Evolutionary conservation across 331 rosid species (phyloP).

Genomic region (Quercus phellos): DNA sequence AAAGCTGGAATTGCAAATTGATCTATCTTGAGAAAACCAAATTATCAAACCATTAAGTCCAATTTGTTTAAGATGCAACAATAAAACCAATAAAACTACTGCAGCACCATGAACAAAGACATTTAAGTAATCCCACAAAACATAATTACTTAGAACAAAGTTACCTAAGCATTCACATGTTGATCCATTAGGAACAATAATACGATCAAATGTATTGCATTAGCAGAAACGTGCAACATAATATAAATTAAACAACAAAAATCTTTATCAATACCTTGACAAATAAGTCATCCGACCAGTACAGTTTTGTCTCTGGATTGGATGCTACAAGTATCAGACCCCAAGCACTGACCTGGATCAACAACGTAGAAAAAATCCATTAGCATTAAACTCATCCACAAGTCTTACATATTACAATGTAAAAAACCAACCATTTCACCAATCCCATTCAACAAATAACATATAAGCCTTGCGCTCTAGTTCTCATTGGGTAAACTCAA

Average conservation of each 20-base stretch:
- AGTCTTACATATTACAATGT: background rate
- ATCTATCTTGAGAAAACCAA: too few species aligned
- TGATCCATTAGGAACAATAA: background rate
- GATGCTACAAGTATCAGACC: constrained; percentile 55
- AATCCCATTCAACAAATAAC: background rate
- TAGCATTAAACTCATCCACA: background rate
- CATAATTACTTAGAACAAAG: background rate
- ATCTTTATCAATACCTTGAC: constrained; percentile 45
- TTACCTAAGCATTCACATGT: background rate
- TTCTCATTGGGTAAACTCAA: background rate
- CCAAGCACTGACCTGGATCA: constrained; percentile 68
- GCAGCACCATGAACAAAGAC: background rate
- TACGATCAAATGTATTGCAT: background rate
- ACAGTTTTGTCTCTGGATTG: constrained; percentile 40
- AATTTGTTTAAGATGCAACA: background rate
- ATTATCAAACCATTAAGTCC: too few species aligned
- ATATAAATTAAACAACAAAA: background rate
- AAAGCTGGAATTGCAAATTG: background rate
- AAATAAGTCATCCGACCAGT: constrained; percentile 62
- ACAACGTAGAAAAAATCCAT: background rate
- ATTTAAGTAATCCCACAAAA: background rate
- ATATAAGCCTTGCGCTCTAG: background rate
- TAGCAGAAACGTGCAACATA: background rate
- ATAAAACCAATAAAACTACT: background rate
- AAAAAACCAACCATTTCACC: background rate